Percentiles rank a stretch among this genome's conserved stretches.
Evolutionary conservation across 1,139 yeast species (phyloP).

Genomic region (Blastobotrys serpentis): DNA sequence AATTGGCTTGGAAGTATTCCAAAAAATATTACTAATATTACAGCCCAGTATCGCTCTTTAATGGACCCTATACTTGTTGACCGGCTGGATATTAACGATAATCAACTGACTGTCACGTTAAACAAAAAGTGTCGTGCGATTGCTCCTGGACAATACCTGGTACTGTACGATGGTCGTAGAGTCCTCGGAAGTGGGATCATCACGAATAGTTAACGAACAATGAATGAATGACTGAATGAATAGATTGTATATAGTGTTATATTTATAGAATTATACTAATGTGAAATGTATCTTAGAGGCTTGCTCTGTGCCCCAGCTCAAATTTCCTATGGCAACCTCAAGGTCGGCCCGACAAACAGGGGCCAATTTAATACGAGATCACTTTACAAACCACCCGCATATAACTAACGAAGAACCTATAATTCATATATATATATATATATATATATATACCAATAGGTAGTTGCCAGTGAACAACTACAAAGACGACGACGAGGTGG

Average conservation of each 20-base stretch:
- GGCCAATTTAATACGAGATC: too few species aligned
- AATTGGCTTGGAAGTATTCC: slow-evolving; percentile 47
- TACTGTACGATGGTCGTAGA: slow-evolving; percentile 62
- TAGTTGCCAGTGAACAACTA: too few species aligned
- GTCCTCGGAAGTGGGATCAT: slow-evolving; percentile 80
- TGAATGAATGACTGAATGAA: not conserved
- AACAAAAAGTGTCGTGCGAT: slow-evolving; percentile 60
- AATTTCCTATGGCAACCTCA: too few species aligned
- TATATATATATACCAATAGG: too few species aligned
- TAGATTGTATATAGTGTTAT: not conserved
- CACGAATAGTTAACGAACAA: not conserved
- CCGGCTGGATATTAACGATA: not conserved
- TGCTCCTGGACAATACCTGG: slow-evolving; percentile 88
- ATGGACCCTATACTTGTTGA: slow-evolving; percentile 1
- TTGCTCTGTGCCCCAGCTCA: too few species aligned
- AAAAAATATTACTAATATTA: slow-evolving; percentile 31
- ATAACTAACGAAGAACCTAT: too few species aligned
- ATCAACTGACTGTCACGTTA: slow-evolving; percentile 31
- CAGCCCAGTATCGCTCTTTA: slow-evolving; percentile 58
- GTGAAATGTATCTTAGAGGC: too few species aligned
- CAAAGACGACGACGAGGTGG: not conserved
- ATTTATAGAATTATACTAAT: not conserved
- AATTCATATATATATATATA: too few species aligned
- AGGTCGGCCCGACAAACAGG: too few species aligned
- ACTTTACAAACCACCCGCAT: too few species aligned